phyloP scores from a whole-genome alignment of 495 filamentous ascomycete genomes.

The Immersiella caudata region DNA sequence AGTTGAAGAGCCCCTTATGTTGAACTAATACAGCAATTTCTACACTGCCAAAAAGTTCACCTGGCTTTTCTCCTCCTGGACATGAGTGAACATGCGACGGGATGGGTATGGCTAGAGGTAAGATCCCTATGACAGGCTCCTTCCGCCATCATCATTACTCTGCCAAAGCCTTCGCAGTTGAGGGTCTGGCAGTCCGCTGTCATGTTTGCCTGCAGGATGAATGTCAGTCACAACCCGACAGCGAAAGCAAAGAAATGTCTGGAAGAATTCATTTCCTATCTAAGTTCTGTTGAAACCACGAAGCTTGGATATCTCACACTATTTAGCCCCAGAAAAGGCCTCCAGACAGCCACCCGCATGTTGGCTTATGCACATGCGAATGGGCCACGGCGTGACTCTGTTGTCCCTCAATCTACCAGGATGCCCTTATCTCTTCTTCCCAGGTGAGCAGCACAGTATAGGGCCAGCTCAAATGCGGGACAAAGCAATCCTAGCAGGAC shows the following conservation, averaged over 20 bases:
- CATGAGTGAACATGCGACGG: too few relatives aligned
- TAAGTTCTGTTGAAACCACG: neutral
- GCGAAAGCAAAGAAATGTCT: neutral
- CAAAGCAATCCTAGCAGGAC: conserved; percentile 43
- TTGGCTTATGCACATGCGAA: conserved; percentile 6
- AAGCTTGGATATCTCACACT: neutral
- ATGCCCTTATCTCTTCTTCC: neutral
- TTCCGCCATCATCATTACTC: too few relatives aligned
- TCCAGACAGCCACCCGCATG: neutral
- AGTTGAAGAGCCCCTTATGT: neutral
- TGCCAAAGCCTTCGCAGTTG: too few relatives aligned
- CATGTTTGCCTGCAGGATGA: too few relatives aligned
- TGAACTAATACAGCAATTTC: neutral
- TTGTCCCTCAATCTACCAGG: conserved; percentile 52
- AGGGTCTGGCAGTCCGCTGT: too few relatives aligned
- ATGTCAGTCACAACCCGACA: neutral
- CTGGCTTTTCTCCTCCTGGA: too few relatives aligned
- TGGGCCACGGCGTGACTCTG: conserved; percentile 49
- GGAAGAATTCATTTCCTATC: neutral
- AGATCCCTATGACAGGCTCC: too few relatives aligned
- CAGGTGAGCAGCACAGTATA: conserved; percentile 2
- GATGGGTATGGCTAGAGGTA: too few relatives aligned
- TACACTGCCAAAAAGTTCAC: too few relatives aligned
- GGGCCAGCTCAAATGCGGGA: neutral
- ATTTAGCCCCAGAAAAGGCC: neutral